A percentile compares a stretch with the other conserved stretches of the same genome.
Evolutionary conservation across 2,329 filamentous ascomycete genomes (phyloP).

Genomic region (Alternaria infectoria): DNA sequence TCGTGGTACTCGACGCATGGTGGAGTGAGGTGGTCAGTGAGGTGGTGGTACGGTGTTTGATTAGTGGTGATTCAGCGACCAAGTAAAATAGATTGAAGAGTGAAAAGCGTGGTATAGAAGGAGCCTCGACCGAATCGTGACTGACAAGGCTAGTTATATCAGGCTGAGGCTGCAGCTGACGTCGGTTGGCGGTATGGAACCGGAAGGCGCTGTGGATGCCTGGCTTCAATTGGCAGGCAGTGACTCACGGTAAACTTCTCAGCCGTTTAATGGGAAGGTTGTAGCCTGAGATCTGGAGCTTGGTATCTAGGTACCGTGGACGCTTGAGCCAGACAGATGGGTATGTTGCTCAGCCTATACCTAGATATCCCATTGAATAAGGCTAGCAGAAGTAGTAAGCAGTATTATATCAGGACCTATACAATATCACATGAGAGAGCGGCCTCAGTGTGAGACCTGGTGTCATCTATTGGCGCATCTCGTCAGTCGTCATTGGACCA

Average conservation of each 20-base stretch:
- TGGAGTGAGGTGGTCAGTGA: neutral
- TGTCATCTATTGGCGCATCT: neutral
- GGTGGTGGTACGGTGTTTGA: neutral
- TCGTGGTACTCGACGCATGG: neutral
- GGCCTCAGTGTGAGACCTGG: neutral
- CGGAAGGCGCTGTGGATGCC: neutral
- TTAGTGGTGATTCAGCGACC: neutral
- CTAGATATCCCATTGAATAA: neutral
- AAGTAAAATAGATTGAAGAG: neutral
- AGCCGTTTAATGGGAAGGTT: neutral
- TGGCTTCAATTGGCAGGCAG: neutral
- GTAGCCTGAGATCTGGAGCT: neutral
- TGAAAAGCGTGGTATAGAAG: neutral
- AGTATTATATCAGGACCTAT: neutral
- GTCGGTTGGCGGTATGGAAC: neutral
- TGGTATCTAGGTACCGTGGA: neutral
- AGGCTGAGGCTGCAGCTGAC: slow-evolving; percentile 7
- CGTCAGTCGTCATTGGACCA: neutral
- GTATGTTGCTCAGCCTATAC: neutral
- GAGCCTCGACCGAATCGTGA: neutral
- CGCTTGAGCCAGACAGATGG: neutral
- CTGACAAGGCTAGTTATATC: neutral
- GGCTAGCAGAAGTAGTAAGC: neutral
- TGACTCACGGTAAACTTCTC: neutral
- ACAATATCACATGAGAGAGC: neutral